Base-by-base conservation (phyloP, 192 early-diverging fungal species). In the Entomortierella beljakovae region DNA sequence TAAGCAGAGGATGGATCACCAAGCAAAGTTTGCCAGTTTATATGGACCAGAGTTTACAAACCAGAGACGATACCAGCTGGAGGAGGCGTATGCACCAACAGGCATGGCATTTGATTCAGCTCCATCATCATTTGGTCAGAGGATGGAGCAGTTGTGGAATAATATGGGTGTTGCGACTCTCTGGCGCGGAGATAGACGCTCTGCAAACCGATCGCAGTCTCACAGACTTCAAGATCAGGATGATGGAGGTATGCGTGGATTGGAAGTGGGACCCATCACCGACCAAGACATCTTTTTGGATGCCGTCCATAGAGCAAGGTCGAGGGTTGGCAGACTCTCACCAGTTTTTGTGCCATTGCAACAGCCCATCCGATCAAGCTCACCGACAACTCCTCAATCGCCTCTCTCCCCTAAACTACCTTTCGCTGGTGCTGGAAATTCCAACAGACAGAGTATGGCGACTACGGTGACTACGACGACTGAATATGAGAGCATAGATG, bases 221-320 rank as follows among this genome's bases (percentile, higher is more conserved):
- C 75, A 61, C 23, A 37, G 68, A 22, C 32, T 79, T 23, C 38
- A 59, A n/a, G 68, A 79, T 31, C 60, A 48, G 5, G 54, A 63
- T 6, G 68, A 65, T 6, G 61, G 53, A 13, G 33, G 66, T 18
- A 50, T 52, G 38, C 56, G 49, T 29, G 58, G 61, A 7, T 37
- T 69, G 22, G 48, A 60, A 11, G 29, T 35, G 5, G 61, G 49
- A 18, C 49, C 75, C 1, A 52, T 48, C 6, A 64, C 75, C 22
- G 75, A 79, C 28, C 75, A 79, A 28, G 75, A 79, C 22, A 70
- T 79, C 50, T 79, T 79, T 56, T 38, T 79, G 57, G 75, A 68
- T 49, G 75, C 75, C 5, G 75, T 79, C 15, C 75, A 79, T 37
- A 46, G 75, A 6, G 75, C 75, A 11, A 53, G 75, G 28, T 79